Evolutionary conservation across 2,329 filamentous ascomycete species (phyloP).

Genomic region (Aspergillus hiratsukae): DNA sequence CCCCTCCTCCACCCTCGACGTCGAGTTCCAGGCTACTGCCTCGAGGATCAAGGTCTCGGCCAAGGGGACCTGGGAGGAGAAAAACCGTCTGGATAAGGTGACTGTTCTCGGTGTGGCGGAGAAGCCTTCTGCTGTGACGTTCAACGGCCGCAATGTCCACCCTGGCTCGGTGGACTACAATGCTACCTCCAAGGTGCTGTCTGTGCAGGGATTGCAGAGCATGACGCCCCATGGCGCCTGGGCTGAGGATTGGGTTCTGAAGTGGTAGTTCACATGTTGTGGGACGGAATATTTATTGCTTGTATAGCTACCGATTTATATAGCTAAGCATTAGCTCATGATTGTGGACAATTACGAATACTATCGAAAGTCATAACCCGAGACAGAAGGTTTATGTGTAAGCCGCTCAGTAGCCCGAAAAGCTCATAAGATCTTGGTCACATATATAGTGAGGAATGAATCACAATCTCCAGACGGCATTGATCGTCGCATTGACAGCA

Average conservation of each 20-base stretch:
- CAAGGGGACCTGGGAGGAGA: constrained; percentile 52
- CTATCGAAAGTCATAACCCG: neutral
- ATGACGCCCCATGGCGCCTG: constrained; percentile 55
- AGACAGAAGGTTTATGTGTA: neutral
- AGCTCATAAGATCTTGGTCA: neutral
- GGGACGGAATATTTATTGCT: neutral
- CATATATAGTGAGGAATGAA: neutral
- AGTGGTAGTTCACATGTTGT: constrained; percentile 47
- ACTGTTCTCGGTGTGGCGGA: constrained; percentile 56
- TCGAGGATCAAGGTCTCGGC: constrained; percentile 47
- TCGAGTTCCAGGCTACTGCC: constrained; percentile 35
- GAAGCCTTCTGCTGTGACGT: constrained; percentile 41
- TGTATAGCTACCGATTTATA: neutral
- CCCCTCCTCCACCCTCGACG: constrained; percentile 52
- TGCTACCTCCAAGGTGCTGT: constrained; percentile 45
- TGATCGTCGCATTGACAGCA: constrained; percentile 26
- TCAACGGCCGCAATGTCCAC: constrained; percentile 49
- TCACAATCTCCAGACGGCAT: constrained; percentile 33
- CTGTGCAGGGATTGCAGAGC: constrained; percentile 47
- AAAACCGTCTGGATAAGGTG: constrained; percentile 57
- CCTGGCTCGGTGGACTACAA: constrained; percentile 47
- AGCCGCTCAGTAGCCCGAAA: neutral
- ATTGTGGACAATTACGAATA: neutral
- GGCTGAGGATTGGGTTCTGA: constrained; percentile 53
- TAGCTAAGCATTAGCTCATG: neutral